A percentile compares a stretch with the other conserved stretches of the same genome.
Evolutionary conservation across 176 grass and related monocot genomes (phyloP).

Genomic region (Triticum timopheevii): DNA sequence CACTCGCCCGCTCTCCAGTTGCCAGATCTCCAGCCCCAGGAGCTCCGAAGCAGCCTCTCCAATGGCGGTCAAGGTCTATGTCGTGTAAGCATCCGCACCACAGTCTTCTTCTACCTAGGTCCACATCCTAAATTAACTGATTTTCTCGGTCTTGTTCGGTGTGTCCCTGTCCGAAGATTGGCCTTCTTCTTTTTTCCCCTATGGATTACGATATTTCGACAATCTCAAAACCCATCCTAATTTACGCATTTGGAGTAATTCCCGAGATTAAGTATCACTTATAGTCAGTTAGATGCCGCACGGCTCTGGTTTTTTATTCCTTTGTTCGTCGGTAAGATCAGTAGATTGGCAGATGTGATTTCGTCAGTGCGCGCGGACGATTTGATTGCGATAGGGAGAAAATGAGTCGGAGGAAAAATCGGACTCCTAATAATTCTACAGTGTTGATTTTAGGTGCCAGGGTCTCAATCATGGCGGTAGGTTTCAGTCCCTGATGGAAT

Average conservation of each 20-base stretch:
- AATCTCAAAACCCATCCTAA: background rate
- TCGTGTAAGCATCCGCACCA: constrained; percentile 63
- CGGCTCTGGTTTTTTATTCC: background rate
- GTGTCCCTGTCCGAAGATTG: background rate
- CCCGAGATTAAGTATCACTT: background rate
- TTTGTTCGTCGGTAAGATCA: constrained; percentile 7
- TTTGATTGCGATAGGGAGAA: constrained; percentile 21
- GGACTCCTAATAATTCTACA: background rate
- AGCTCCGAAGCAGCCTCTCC: constrained; percentile 36
- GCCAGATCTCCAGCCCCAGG: constrained; percentile 31
- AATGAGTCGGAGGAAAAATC: background rate
- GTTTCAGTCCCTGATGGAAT: constrained; percentile 35
- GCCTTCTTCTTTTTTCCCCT: background rate
- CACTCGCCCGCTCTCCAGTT: background rate
- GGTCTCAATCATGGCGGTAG: constrained; percentile 44
- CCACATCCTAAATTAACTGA: background rate
- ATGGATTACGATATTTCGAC: background rate
- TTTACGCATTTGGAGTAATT: background rate
- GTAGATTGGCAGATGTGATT: background rate
- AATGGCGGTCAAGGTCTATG: constrained; percentile 82
- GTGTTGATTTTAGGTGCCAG: constrained; percentile 12
- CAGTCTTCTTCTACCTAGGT: background rate
- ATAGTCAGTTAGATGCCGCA: background rate
- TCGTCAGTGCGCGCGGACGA: background rate
- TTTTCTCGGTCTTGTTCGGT: background rate